Evolutionary conservation across 208 protist species (phyloP), one percentile per base, ranked within the genome.

Genomic region (Leptomonas seymouri): DNA sequence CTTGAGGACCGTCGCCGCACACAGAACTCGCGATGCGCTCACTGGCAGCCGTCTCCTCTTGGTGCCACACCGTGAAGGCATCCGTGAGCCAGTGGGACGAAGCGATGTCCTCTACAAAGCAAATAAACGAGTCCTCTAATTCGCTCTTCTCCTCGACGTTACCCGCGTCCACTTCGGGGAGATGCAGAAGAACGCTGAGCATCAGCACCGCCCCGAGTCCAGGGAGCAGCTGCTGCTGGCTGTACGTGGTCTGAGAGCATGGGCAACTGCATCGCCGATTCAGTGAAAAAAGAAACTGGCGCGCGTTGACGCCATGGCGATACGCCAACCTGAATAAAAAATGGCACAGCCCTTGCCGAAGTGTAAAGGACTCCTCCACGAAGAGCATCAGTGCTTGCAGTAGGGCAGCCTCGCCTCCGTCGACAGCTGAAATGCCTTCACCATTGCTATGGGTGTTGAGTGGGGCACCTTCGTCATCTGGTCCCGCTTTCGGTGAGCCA

Each of bases 181-280:
- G n/a, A 18, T 65, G 20, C 12, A 53, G n/a, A 5, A 65, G 5
- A 23, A 46, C 59, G n/a, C 59, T 54, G n/a, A 65, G 45, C 46
- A 55, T 23, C 12, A 54, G 7, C 30, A 30, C 59, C 2, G 59
- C 59, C 8, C 42, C 59, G 14, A 65, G 45, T 5, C 45, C 45
- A 9, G 59, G 18, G 30, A 65, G 53, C 12, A 65, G 4, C n/a
- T 25, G 23, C 42, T 0, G 34, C 0, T 39, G 28, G 16, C 45
- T 7, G 3, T 18, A 3, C n/a, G 25, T 9, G 41, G n/a, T n/a
- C 16, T 12, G 41, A 1, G 25, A 41, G 23, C 9, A 1, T n/a
- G 46, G n/a, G 30, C 9, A 16, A 12, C 12, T 2, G 30, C 23
- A 27, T 31, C 42, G 20, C 7, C 25, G 28, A 20, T 18, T 4